Evolutionary conservation across 148 eudicot species (phyloP).

Genomic region (Silene latifolia): DNA sequence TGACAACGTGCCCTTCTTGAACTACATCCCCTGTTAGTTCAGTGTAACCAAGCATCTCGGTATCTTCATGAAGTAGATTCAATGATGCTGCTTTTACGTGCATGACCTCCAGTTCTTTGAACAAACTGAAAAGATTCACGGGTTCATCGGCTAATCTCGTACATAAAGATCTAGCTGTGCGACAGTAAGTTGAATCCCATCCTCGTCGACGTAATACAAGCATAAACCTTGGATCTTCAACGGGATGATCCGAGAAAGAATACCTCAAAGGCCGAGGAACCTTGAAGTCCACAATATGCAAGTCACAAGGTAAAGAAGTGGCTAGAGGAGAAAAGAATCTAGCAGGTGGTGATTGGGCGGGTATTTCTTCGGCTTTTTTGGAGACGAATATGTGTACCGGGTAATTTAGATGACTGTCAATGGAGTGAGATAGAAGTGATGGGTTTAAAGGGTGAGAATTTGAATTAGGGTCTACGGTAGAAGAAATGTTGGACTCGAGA

Average conservation of each 20-base stretch:
- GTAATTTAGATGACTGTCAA: constrained; percentile 76
- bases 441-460: constrained; percentile 62
- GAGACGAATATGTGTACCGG: constrained; percentile 70
- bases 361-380: constrained; percentile 58
- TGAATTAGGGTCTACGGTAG: constrained; percentile 39
- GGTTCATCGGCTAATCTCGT: constrained; percentile 59
- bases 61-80: constrained; percentile 86
- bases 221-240: constrained; percentile 52
- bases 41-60: constrained; percentile 76
- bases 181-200: constrained; percentile 81
- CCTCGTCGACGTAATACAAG: constrained; percentile 66
- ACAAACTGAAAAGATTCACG: constrained; percentile 61
- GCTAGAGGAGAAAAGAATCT: constrained; percentile 69
- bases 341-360: constrained; percentile 66
- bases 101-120: constrained; percentile 57
- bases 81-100: constrained; percentile 65
- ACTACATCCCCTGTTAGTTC: constrained; percentile 61
- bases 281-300: constrained; percentile 82
- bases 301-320: constrained; percentile 79
- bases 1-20: constrained; percentile 74
- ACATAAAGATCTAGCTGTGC: constrained; percentile 62
- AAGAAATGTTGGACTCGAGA: constrained; percentile 69
- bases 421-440: constrained; percentile 73
- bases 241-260: constrained; percentile 46
- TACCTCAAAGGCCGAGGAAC: constrained; percentile 77